Conservation (phyloP, 139 green algal genomes). For the Haematococcus lacustris region DNA sequence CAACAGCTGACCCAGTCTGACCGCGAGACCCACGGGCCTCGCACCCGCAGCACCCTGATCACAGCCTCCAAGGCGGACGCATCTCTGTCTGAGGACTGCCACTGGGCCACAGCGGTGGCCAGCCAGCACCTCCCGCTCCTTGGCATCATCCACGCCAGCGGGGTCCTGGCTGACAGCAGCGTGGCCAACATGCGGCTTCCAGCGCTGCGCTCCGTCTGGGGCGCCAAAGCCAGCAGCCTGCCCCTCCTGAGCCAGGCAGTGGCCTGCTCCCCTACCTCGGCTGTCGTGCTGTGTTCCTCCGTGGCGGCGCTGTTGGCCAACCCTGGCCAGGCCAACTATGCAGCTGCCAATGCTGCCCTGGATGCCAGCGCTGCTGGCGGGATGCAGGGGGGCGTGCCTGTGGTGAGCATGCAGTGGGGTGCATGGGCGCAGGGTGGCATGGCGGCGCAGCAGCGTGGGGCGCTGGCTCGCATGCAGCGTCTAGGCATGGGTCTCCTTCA, state of each 20-base stretch:
- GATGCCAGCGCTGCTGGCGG: slow-evolving; percentile 30
- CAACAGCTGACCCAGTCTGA: background rate
- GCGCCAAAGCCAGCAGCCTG: slow-evolving; percentile 36
- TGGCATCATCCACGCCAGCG: slow-evolving; percentile 30
- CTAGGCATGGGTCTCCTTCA: slow-evolving; percentile 60
- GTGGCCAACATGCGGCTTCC: background rate
- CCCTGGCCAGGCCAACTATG: slow-evolving; percentile 74
- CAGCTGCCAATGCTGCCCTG: slow-evolving; percentile 64
- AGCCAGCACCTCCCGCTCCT: slow-evolving; percentile 12
- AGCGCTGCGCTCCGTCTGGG: slow-evolving; percentile 21
- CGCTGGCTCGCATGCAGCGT: slow-evolving; percentile 43
- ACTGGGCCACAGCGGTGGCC: background rate
- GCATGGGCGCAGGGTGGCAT: slow-evolving; percentile 70
- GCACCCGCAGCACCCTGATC: slow-evolving; percentile 1
- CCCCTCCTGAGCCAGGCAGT: background rate
- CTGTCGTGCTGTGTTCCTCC: slow-evolving; percentile 59
- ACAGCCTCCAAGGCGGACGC: slow-evolving; percentile 21
- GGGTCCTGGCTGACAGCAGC: slow-evolving; percentile 29
- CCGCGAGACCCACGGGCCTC: background rate
- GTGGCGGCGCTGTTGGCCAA: slow-evolving; percentile 63
- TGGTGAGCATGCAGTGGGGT: slow-evolving; percentile 68
- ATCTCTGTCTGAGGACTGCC: slow-evolving; percentile 4
- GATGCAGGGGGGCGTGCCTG: slow-evolving; percentile 26
- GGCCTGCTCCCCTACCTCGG: slow-evolving; percentile 20
- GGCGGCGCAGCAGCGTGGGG: slow-evolving; percentile 39